Evolutionary conservation across 257 asterid genomes (phyloP).

Genomic region (Nicotiana tomentosiformis): DNA sequence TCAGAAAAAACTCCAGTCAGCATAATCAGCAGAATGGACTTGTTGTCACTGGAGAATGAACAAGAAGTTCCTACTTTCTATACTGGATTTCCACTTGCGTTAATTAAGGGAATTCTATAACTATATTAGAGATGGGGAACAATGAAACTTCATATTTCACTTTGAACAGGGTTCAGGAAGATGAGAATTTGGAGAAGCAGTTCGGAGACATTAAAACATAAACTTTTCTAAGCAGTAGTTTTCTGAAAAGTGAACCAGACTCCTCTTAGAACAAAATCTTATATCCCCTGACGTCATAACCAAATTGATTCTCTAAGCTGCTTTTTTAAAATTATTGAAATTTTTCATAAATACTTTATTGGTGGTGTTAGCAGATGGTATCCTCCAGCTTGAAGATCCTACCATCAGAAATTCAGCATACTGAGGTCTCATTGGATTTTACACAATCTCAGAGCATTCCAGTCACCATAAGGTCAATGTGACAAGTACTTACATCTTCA

Average conservation of each 20-base stretch:
- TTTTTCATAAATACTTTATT: background rate
- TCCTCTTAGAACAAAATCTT: background rate
- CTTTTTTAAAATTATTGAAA: background rate
- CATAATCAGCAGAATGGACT: no score
- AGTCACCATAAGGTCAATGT: background rate
- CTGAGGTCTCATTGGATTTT: background rate
- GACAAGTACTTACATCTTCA: conserved; percentile 76
- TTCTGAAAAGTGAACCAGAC: background rate
- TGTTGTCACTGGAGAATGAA: no score
- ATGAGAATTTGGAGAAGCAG: background rate
- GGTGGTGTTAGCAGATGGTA: background rate
- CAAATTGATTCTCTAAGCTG: background rate
- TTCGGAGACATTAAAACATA: background rate
- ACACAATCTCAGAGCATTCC: background rate
- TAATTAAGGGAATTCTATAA: background rate
- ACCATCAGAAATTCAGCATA: background rate
- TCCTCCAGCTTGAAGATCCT: background rate
- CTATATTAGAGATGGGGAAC: background rate
- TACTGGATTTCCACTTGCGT: background rate
- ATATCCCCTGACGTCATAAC: background rate
- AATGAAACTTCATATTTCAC: background rate
- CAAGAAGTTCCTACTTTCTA: background rate
- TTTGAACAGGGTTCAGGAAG: background rate
- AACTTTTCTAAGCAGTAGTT: background rate
- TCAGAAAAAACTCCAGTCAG: no score